Evolutionary conservation across 768 basidiomycete genomes (phyloP).

Genomic region (Naganishia onofrii): DNA sequence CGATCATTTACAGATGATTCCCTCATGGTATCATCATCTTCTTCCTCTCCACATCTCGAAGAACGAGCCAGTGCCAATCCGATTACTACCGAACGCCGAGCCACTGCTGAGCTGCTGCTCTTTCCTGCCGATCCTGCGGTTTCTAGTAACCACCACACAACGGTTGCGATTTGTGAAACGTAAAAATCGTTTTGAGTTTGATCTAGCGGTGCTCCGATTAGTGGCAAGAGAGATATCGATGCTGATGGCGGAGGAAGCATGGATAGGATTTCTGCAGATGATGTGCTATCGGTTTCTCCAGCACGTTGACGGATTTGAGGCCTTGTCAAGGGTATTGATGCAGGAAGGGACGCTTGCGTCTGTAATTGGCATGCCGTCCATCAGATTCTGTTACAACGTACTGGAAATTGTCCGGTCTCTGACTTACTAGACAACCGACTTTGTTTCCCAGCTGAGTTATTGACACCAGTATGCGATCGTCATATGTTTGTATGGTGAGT

Average conservation of each 20-base stretch:
- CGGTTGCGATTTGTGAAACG: constrained; percentile 78
- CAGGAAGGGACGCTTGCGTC: constrained; percentile 47
- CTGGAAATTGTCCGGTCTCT: background rate
- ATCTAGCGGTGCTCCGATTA: constrained; percentile 73
- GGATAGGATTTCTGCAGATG: constrained; percentile 31
- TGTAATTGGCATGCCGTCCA: constrained; percentile 13
- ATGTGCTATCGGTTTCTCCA: constrained; percentile 14
- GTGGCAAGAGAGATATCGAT: constrained; percentile 69
- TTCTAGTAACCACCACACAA: constrained; percentile 65
- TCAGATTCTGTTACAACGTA: background rate
- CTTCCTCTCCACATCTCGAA: background rate
- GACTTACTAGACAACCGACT: constrained; percentile 75
- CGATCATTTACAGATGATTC: background rate
- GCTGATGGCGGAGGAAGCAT: constrained; percentile 52
- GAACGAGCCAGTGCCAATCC: constrained; percentile 63
- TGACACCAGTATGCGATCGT: constrained; percentile 78
- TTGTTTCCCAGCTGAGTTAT: constrained; percentile 80
- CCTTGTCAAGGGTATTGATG: constrained; percentile 34
- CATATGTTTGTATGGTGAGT: constrained; percentile 71
- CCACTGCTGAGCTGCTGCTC: constrained; percentile 28
- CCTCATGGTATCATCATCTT: background rate
- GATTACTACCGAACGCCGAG: constrained; percentile 66
- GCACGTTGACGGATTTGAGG: constrained; percentile 2
- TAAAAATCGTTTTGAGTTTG: constrained; percentile 76
- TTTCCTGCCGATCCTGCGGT: constrained; percentile 44